Percentiles rank a stretch among this genome's conserved stretches.
Evolutionary conservation across 371 early-diverging fungal genomes (phyloP).

Genomic region (Mucor plumbeus): DNA sequence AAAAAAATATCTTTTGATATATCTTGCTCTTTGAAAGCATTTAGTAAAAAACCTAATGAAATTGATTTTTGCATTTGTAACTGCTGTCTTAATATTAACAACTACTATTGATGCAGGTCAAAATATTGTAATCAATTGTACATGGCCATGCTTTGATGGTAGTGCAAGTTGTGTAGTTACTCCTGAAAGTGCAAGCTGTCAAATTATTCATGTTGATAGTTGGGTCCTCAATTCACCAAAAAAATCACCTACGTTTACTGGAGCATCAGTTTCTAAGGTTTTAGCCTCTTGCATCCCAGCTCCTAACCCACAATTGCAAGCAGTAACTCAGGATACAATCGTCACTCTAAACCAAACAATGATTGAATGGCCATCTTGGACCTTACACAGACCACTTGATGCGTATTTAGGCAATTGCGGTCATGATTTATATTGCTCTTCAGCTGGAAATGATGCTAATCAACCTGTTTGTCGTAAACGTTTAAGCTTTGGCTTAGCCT

Average conservation of each 20-base stretch:
- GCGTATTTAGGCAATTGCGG: slow-evolving; percentile 23
- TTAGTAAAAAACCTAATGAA: background rate
- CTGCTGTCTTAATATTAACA: background rate
- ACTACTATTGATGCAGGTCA: background rate
- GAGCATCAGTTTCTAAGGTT: background rate
- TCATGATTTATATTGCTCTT: slow-evolving; percentile 20
- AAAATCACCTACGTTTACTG: slow-evolving; percentile 18
- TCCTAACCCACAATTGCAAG: slow-evolving; percentile 13
- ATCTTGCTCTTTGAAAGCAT: background rate
- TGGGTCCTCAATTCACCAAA: slow-evolving; percentile 11
- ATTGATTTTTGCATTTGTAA: background rate
- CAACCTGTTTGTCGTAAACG: slow-evolving; percentile 14
- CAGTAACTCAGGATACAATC: background rate
- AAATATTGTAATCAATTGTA: slow-evolving; percentile 17
- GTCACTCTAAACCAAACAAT: slow-evolving; percentile 5
- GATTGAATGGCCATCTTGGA: slow-evolving; percentile 17
- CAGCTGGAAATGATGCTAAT: background rate
- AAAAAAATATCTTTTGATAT: too few relatives aligned
- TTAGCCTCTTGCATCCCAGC: slow-evolving; percentile 8
- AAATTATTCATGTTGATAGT: background rate
- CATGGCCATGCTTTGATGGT: slow-evolving; percentile 21
- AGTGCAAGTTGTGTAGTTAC: slow-evolving; percentile 12
- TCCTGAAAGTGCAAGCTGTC: slow-evolving; percentile 3
- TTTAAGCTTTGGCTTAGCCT: background rate
- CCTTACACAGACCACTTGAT: slow-evolving; percentile 5